Conservation (phyloP, 2,329 filamentous ascomycete species). For the Rhinocladiella mackenziei region DNA sequence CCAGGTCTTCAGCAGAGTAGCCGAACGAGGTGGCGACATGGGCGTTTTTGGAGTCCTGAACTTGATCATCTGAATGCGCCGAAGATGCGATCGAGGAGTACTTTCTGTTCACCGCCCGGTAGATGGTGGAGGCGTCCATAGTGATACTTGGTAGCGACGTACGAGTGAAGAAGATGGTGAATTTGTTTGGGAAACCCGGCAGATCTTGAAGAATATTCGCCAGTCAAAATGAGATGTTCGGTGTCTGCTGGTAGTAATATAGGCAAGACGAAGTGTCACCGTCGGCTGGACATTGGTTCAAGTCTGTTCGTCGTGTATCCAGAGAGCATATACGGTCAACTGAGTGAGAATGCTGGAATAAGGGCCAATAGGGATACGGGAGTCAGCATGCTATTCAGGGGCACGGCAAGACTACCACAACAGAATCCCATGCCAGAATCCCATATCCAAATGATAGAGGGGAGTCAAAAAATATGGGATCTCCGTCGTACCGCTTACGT, state of each 20-base stretch:
- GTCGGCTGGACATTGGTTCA: too few species aligned
- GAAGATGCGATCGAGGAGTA: slow-evolving; percentile 9
- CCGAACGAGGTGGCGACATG: slow-evolving; percentile 51
- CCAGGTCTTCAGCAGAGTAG: slow-evolving; percentile 49
- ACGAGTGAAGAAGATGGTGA: too few species aligned
- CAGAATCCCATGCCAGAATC: background rate
- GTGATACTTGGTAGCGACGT: background rate
- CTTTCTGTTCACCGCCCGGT: slow-evolving; percentile 8
- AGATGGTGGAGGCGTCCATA: slow-evolving; percentile 10
- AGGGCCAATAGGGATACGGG: background rate
- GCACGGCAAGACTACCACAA: background rate
- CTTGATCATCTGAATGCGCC: background rate
- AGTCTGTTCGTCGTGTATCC: too few species aligned
- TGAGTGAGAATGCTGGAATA: too few species aligned
- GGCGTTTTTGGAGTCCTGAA: slow-evolving; percentile 1
- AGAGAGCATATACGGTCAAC: too few species aligned
- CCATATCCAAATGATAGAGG: background rate
- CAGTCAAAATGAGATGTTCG: too few species aligned
- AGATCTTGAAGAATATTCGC: too few species aligned
- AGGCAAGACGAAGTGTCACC: too few species aligned
- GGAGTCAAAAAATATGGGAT: too few species aligned
- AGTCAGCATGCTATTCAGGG: background rate
- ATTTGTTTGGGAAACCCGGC: too few species aligned
- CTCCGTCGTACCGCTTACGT: too few species aligned
- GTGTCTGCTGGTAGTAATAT: too few species aligned